phyloP scores from a whole-genome alignment of 1,139 yeast species.

The Scheffersomyces parashehatae region DNA sequence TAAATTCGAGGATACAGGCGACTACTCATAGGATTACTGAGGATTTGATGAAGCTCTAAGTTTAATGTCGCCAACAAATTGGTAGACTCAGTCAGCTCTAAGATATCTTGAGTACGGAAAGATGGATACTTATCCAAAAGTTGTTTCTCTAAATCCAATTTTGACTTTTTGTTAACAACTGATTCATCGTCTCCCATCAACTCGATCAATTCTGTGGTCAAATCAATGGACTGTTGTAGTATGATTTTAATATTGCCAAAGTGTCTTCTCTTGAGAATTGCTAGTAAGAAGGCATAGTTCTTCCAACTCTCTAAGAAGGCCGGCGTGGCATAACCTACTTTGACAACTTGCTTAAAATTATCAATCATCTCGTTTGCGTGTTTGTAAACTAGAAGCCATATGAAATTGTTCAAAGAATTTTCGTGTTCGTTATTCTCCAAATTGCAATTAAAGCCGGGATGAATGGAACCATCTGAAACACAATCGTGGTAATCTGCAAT shows the following conservation, averaged over 20 bases:
- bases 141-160: not conserved
- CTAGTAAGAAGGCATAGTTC: constrained; percentile 9
- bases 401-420: constrained; percentile 15
- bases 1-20: not conserved
- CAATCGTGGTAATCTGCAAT: constrained; percentile 20
- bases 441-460: constrained; percentile 32
- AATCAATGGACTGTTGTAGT: constrained; percentile 8
- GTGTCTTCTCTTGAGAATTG: constrained; percentile 12
- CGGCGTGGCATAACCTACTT: not conserved
- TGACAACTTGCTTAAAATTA: constrained; percentile 2
- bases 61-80: not conserved
- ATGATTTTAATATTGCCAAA: constrained; percentile 7
- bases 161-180: not conserved
- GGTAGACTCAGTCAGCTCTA: not conserved
- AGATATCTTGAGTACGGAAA: not conserved
- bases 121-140: not conserved
- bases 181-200: constrained; percentile 4
- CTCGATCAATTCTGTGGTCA: constrained; percentile 5
- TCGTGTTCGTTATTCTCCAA: constrained; percentile 3
- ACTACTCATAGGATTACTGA: not conserved
- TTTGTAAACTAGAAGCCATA: constrained; percentile 24
- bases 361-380: constrained; percentile 15
- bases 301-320: constrained; percentile 7
- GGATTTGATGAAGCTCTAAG: not conserved
- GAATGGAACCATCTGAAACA: constrained; percentile 16